Base-by-base conservation (phyloP, 2,329 filamentous ascomycete species). In the Geosmithia putterillii region DNA sequence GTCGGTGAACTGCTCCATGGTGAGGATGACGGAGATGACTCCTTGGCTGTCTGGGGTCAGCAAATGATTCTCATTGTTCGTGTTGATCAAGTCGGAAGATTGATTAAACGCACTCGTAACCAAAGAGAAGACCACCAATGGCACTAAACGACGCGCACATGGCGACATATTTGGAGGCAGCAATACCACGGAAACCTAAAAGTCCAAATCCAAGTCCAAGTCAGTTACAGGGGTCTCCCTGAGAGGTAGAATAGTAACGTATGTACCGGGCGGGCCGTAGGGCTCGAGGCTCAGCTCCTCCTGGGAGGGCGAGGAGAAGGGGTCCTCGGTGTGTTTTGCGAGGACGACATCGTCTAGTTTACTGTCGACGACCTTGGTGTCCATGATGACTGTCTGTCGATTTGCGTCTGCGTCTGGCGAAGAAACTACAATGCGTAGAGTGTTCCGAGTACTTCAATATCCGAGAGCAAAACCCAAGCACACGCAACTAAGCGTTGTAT, bases 181-280 rank as follows among this genome's bases (percentile, higher is more conserved):
- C 52, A 37, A 61, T 57, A 3, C 58, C 58, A 4, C 50, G 48
- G 46, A 61, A 56, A 7, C 58, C 58, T 56, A n/a, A n/a, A n/a
- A n/a, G n/a, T n/a, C n/a, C n/a, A n/a, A n/a, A n/a, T 32, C 10
- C 4, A 32, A 14, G 28, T 12, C 28, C 10, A n/a, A n/a, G 21
- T 38, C 28, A 32, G 28, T 12, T 32, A 12, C 28, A 32, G 10
- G n/a, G 5, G 28, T 32, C 28, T 32, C 6, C 28, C 3, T 32
- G 6, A n/a, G 28, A 12, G 10, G 6, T 12, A 12, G 10, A 14
- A 32, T 32, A 32, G 28, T 32, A 32, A 12, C 28, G 28, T 32
- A 32, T 32, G 10, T 32, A 32, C 28, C 28, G 10, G 28, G 28
- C 15, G 28, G 28, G 5, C 28, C 28, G 10, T 32, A 32, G 10